A percentile compares a stretch with the other conserved stretches of the same genome.
Evolutionary conservation across 176 grass and related monocot genomes (phyloP).

Genomic region (Triticum aestivum): DNA sequence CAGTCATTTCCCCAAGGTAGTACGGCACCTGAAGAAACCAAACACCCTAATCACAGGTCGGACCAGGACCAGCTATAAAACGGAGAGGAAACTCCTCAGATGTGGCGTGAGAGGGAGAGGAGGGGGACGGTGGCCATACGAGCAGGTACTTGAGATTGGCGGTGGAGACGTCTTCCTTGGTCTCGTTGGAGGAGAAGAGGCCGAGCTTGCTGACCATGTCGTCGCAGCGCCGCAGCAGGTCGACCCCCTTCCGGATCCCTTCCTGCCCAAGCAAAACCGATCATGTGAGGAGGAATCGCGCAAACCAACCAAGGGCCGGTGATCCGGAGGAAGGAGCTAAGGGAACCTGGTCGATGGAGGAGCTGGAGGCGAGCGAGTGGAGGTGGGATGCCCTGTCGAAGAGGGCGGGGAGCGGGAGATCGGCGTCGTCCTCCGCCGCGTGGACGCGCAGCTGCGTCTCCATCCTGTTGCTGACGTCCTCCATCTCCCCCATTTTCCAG

Average conservation of each 20-base stretch:
- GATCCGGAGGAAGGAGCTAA: background rate
- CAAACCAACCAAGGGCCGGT: background rate
- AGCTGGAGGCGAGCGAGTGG: constrained; percentile 61
- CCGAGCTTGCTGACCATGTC: constrained; percentile 87
- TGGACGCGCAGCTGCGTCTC: constrained; percentile 35
- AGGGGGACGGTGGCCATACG: background rate
- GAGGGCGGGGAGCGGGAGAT: constrained; percentile 65
- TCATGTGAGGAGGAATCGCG: background rate
- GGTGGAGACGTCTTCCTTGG: constrained; percentile 92
- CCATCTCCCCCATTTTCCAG: constrained; percentile 35
- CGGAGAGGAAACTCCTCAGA: background rate
- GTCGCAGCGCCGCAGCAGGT: constrained; percentile 70
- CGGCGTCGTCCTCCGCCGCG: constrained; percentile 35
- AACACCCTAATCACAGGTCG: background rate
- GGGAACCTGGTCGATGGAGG: constrained; percentile 48
- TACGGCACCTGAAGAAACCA: constrained; percentile 57
- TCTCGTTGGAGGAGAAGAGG: constrained; percentile 88
- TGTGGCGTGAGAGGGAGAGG: background rate
- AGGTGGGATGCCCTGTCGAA: constrained; percentile 76
- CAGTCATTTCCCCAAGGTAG: constrained; percentile 77
- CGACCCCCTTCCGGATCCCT: constrained; percentile 69
- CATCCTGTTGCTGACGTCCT: constrained; percentile 35
- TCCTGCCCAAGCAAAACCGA: constrained; percentile 32
- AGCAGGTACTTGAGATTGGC: constrained; percentile 89
- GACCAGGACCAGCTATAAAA: background rate